phyloP scores from a whole-genome alignment of 192 early-diverging fungal genomes.

The Jimgerdemannia lactiflua region DNA sequence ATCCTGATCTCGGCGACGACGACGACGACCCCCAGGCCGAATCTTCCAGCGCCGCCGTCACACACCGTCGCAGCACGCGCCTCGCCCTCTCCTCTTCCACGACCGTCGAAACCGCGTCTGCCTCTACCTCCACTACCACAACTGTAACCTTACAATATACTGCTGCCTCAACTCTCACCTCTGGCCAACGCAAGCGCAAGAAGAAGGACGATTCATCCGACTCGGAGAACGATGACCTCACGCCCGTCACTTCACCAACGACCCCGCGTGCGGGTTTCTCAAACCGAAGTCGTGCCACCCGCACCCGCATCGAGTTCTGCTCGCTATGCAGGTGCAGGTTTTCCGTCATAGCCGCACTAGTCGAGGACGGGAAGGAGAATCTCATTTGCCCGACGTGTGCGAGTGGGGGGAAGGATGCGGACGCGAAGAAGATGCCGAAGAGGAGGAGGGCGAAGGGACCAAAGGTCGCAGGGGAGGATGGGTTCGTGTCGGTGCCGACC shows the following conservation, averaged over 20 bases:
- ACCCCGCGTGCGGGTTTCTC: constrained; percentile 21
- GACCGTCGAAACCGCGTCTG: constrained; percentile 3
- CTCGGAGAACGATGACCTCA: constrained; percentile 18
- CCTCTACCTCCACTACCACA: constrained; percentile 1
- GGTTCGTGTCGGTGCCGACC: constrained; percentile 47
- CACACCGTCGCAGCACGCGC: constrained; percentile 8
- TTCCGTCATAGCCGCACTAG: constrained; percentile 27
- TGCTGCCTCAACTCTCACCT: constrained; percentile 2
- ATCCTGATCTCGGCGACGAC: neutral
- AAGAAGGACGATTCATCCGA: constrained; percentile 17
- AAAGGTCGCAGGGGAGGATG: constrained; percentile 36
- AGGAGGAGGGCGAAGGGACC: neutral
- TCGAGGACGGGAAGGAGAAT: constrained; percentile 13
- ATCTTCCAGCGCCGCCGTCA: constrained; percentile 7
- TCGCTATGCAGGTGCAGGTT: constrained; percentile 40
- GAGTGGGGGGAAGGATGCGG: neutral
- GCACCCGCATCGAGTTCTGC: constrained; percentile 43
- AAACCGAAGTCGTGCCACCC: constrained; percentile 21
- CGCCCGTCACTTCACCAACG: constrained; percentile 12
- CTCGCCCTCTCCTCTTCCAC: constrained; percentile 6
- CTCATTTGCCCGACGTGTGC: constrained; percentile 28
- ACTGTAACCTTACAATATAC: neutral
- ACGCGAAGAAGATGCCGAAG: constrained; percentile 7
- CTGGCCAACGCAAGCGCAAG: constrained; percentile 15
- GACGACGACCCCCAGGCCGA: constrained; percentile 4